These are phyloP conservation scores for Phytopythium vexans DNA, from an alignment of 352 stramenopile species.

Conservation along the genomic window DNA sequence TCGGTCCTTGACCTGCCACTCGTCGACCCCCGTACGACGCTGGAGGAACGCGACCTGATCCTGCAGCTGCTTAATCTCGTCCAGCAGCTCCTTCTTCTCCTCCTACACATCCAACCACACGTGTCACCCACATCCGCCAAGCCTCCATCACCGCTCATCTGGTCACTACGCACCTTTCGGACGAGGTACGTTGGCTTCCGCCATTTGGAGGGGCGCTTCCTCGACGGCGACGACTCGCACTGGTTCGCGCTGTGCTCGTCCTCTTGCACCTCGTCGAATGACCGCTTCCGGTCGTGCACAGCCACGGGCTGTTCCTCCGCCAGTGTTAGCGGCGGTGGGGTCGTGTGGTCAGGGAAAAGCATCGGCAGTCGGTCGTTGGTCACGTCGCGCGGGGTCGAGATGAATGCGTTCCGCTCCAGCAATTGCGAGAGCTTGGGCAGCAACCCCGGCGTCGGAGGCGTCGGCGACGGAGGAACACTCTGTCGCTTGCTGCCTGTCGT, in stretches of 20 bases:
- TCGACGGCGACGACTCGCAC: constrained; percentile 2
- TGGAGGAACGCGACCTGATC: constrained; percentile 27
- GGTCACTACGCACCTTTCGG: constrained; percentile 21
- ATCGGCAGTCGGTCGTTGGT: neutral
- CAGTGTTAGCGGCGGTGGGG: neutral
- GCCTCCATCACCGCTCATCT: neutral
- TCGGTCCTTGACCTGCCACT: constrained; percentile 23
- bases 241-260: constrained; percentile 6
- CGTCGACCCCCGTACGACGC: constrained; percentile 19
- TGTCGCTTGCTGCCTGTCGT: neutral
- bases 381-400: neutral
- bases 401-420: constrained; percentile 3
- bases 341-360: neutral
- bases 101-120: constrained; percentile 14
- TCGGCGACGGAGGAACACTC: neutral
- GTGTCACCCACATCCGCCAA: neutral
- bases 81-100: constrained; percentile 31
- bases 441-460: constrained; percentile 1
- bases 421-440: constrained; percentile 7
- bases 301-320: neutral
- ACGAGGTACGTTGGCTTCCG: constrained; percentile 37
- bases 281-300: neutral
- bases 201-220: constrained; percentile 19
- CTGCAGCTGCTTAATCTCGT: constrained; percentile 29
- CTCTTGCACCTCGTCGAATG: constrained; percentile 12